phyloP scores from a whole-genome alignment of 192 early-diverging fungal genomes.

The Dispira simplex region DNA sequence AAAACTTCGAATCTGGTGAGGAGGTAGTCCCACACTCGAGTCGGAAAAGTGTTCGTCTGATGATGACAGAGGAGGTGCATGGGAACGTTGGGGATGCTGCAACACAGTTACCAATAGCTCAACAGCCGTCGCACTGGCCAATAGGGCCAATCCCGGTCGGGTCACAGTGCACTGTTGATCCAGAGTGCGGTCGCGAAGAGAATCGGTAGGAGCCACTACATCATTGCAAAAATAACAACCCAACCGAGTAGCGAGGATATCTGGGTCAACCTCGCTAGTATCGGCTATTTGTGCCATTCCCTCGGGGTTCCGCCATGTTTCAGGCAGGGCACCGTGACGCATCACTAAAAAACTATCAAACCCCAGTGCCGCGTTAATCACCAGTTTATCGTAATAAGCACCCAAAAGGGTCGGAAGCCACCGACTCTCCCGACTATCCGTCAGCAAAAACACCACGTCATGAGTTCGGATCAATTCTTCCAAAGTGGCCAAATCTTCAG shows the following conservation, averaged over 20 bases:
- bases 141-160: slow-evolving; percentile 81
- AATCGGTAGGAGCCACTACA: slow-evolving; percentile 91
- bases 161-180: slow-evolving; percentile 99
- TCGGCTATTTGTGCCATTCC: not conserved
- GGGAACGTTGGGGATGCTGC: slow-evolving; percentile 44
- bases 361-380: slow-evolving; percentile 87
- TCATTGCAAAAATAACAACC: slow-evolving; percentile 99
- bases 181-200: slow-evolving; percentile 79
- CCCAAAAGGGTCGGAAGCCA: slow-evolving; percentile 91
- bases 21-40: slow-evolving; percentile 55
- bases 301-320: not conserved
- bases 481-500: slow-evolving; percentile 30
- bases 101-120: slow-evolving; percentile 81
- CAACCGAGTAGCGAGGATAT: slow-evolving; percentile 18
- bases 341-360: slow-evolving; percentile 95
- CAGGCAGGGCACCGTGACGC: slow-evolving; percentile 64
- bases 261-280: not conserved
- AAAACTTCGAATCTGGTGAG: slow-evolving; percentile 94
- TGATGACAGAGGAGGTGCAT: slow-evolving; percentile 17
- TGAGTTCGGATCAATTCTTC: slow-evolving; percentile 50
- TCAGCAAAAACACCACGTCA: slow-evolving; percentile 82
- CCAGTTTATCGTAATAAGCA: slow-evolving; percentile 50
- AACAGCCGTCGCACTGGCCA: slow-evolving; percentile 74
- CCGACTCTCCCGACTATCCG: slow-evolving; percentile 87
- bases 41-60: slow-evolving; percentile 16